A percentile compares a stretch with the other conserved stretches of the same genome.
Evolutionary conservation across 768 basidiomycete species (phyloP).

Genomic region (Suillus ampliporus): DNA sequence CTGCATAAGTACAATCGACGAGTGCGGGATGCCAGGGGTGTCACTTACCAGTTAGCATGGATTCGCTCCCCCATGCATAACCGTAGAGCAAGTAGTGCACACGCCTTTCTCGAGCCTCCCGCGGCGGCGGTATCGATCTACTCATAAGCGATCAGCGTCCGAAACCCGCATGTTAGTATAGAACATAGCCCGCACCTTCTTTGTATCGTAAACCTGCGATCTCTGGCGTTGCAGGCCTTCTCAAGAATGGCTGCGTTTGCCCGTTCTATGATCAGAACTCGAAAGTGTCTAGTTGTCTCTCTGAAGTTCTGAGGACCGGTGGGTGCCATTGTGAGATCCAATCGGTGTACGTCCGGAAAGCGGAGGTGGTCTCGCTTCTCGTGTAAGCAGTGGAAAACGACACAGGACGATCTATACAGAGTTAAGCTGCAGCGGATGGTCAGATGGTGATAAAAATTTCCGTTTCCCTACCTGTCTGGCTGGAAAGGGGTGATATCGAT

Average conservation of each 20-base stretch:
- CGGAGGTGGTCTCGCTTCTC: neutral
- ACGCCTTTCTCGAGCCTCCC: neutral
- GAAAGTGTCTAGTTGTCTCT: neutral
- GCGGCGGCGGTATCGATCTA: neutral
- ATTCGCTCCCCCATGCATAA: neutral
- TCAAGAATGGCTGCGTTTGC: neutral
- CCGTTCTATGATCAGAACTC: neutral
- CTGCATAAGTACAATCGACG: neutral
- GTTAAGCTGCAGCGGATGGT: too few relatives aligned
- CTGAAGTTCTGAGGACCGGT: neutral
- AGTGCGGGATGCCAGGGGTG: neutral
- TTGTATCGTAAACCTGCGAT: neutral
- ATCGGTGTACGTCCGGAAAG: neutral
- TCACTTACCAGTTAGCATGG: constrained; percentile 8
- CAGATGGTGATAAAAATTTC: neutral
- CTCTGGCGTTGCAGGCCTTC: neutral
- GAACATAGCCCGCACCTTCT: neutral
- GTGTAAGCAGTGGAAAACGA: neutral
- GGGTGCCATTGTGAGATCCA: neutral
- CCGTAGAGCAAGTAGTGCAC: constrained; percentile 18
- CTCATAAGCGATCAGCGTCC: neutral
- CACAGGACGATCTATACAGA: neutral
- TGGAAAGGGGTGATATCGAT: too few relatives aligned
- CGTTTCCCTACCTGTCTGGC: too few relatives aligned
- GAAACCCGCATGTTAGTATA: neutral